Evolutionary conservation across 108 stramenopile species (phyloP).

Genomic region (Cyclotella cryptica): DNA sequence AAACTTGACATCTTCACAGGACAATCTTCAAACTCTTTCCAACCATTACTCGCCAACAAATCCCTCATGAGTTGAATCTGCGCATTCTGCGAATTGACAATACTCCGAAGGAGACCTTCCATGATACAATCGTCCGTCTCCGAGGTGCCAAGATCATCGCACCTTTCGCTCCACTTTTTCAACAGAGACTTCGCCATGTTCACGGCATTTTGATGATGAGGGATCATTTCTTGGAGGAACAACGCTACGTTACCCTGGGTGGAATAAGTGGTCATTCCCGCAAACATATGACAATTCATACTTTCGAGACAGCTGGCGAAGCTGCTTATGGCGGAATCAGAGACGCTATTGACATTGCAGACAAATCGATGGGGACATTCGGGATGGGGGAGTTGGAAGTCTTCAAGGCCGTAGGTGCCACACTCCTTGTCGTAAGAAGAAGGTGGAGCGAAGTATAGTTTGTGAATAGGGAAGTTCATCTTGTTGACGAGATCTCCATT

Average conservation of each 20-base stretch:
- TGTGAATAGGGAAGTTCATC: constrained; percentile 11
- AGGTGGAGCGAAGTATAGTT: constrained; percentile 4
- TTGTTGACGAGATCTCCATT: constrained; percentile 32
- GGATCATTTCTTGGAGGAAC: constrained; percentile 93
- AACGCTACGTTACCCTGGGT: constrained; percentile 43
- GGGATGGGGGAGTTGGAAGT: constrained; percentile 62
- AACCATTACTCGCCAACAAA: constrained; percentile 52
- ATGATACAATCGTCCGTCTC: constrained; percentile 55
- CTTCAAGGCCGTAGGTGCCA: constrained; percentile 72
- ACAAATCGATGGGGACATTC: constrained; percentile 70
- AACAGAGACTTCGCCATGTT: constrained; percentile 93
- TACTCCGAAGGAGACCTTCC: constrained; percentile 61
- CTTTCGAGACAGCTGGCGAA: constrained; percentile 69
- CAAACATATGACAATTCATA: constrained; percentile 83
- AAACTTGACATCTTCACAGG: constrained; percentile 18
- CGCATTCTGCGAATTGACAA: constrained; percentile 79
- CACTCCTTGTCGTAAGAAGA: constrained; percentile 68
- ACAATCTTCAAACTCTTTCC: constrained; percentile 58
- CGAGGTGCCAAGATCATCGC: constrained; percentile 49
- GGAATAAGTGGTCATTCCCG: constrained; percentile 63
- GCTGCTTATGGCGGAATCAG: background rate
- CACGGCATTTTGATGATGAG: constrained; percentile 93
- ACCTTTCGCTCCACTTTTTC: constrained; percentile 41
- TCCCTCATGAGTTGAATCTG: constrained; percentile 86
- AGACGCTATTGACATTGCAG: constrained; percentile 39